Base-by-base conservation (phyloP, 176 grass and related monocot genomes). In the Oryza brachyantha region DNA sequence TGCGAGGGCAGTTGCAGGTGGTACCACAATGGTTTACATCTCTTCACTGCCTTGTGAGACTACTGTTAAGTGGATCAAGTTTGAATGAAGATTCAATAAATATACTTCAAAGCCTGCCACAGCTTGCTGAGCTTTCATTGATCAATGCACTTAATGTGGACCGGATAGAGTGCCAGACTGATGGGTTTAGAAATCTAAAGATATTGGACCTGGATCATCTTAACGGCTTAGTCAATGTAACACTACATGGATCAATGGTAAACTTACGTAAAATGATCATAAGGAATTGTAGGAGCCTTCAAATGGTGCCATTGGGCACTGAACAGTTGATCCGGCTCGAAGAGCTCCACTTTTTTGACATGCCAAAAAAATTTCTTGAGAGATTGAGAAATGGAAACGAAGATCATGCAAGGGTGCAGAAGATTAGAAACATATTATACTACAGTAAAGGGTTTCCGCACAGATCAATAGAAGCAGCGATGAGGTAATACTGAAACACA, bases 41-140 rank as follows among this genome's bases (percentile, higher is more conserved):
- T 42, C 74, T 77, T 58, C 31, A 42, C 7, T 5, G 24, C 74
- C 74, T 77, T 77, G 74, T 37, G 13, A 77, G 74, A 60, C 29
- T 77, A 57, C 74, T 55, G 5, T 57, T 77, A 40, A 39, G 74
- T 31, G 74, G 50, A 38, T 77, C 74, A 8, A 48, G 58, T 36
- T 77, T 77, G 10, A 58, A 34, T 59, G 55, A 77, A 24, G 55
- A 77, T 11, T 77, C 74, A 13, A 54, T 77, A 13, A 57, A 64
- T 16, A 77, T 59, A 19, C 74, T 77, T 63, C 50, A 77, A 57
- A 38, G 13, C 58, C 55, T 77, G 24, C 74, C 74, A 31, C 50
- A 37, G 14, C 50, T 77, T 29, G 74, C 59, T 28, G 74, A 77
- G 36, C 74, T 77, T 37, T 66, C 31, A 37, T 66, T 66, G 63